Evolutionary conservation across 2,329 filamentous ascomycete genomes (phyloP).

Genomic region (Aspergillus ibericus): DNA sequence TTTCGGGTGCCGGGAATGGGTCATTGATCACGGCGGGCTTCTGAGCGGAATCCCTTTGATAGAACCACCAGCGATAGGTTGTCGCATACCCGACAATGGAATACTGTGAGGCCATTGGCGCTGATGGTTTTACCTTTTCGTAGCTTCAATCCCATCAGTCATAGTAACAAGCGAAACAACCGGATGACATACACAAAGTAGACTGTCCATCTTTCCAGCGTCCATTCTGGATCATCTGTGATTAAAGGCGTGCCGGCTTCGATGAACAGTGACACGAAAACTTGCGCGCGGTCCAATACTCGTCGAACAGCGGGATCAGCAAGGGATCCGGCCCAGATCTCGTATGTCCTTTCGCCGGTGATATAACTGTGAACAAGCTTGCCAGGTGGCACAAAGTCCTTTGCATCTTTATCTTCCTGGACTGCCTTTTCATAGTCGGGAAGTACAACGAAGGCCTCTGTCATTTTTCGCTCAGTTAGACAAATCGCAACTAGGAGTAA

Average conservation of each 20-base stretch:
- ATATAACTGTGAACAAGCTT: conserved; percentile 65
- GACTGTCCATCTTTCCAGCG: conserved; percentile 81
- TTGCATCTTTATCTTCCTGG: conserved; percentile 42
- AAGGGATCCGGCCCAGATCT: conserved; percentile 81
- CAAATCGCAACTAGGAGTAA: not conserved
- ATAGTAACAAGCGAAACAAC: not conserved
- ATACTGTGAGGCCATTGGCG: conserved; percentile 61
- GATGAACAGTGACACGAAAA: conserved; percentile 83
- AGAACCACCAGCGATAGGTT: conserved; percentile 78
- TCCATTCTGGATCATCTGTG: conserved; percentile 70
- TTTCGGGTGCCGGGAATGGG: conserved; percentile 44
- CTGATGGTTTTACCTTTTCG: conserved; percentile 52
- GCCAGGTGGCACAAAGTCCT: conserved; percentile 71
- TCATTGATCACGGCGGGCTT: conserved; percentile 46
- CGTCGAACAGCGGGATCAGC: conserved; percentile 67
- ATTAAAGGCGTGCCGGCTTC: conserved; percentile 83
- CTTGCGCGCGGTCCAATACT: conserved; percentile 76
- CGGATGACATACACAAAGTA: conserved; percentile 68
- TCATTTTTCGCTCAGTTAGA: conserved; percentile 7
- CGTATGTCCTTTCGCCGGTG: conserved; percentile 64
- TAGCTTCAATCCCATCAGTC: conserved; percentile 43
- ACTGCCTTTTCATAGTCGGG: conserved; percentile 63
- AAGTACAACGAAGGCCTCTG: conserved; percentile 67
- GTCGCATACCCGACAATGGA: conserved; percentile 86
- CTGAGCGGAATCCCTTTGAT: conserved; percentile 39